Conservation (phyloP, 2,329 filamentous ascomycete species). For the Ceratocystis diversiconidia region DNA sequence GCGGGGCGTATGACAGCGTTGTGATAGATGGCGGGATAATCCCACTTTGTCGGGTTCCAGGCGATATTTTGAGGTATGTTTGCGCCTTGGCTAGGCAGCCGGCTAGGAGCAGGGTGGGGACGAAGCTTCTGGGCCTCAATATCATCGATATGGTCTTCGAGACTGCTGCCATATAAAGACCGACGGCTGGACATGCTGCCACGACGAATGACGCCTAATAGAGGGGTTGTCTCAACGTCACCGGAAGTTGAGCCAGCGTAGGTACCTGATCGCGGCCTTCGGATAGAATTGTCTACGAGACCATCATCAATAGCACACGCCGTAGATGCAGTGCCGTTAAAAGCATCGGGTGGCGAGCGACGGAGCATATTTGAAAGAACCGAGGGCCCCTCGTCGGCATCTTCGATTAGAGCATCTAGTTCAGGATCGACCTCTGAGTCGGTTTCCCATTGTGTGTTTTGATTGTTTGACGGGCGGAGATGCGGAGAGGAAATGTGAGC, state of each 20-base stretch:
- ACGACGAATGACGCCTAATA: slow-evolving; percentile 21
- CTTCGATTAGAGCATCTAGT: slow-evolving; percentile 17
- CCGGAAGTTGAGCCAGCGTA: slow-evolving; percentile 17
- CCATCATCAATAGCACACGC: not conserved
- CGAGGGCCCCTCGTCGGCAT: slow-evolving; percentile 28
- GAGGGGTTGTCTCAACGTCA: slow-evolving; percentile 18
- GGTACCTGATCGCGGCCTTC: not conserved
- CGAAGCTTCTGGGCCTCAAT: slow-evolving; percentile 3
- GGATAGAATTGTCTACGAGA: not conserved
- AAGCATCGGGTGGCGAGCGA: slow-evolving; percentile 33
- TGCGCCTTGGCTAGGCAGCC: slow-evolving; percentile 1
- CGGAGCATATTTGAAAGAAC: slow-evolving; percentile 37
- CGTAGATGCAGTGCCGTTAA: slow-evolving; percentile 14
- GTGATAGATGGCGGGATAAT: slow-evolving; percentile 49
- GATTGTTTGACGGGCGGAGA: not conserved
- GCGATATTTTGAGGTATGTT: not conserved
- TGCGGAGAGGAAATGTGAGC: slow-evolving; percentile 4
- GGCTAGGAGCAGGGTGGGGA: not conserved
- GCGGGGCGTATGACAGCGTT: slow-evolving; percentile 51
- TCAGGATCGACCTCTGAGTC: slow-evolving; percentile 11
- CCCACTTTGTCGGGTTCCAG: slow-evolving; percentile 56
- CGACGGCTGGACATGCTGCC: slow-evolving; percentile 2
- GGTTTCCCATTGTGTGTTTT: slow-evolving; percentile 9
- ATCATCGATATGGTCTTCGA: not conserved
- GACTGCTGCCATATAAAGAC: slow-evolving; percentile 6